Base-by-base conservation (phyloP, 208 protist genomes). In the Porcisia hertigi region DNA sequence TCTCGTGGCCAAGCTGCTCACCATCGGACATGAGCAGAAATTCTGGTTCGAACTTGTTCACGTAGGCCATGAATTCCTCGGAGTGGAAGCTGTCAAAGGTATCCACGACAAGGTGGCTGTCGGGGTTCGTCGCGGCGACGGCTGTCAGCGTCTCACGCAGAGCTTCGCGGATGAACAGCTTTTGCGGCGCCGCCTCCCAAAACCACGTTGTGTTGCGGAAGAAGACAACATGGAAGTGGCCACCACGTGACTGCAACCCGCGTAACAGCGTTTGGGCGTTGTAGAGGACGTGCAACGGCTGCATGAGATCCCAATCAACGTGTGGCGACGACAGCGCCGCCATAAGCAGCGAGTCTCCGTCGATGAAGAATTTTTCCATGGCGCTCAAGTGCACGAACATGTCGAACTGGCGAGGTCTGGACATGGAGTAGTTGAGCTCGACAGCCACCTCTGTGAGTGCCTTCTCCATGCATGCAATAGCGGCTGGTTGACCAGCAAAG, bases 291-390 rank as follows among this genome's bases (percentile, higher is more conserved):
- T 98, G 94, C 30, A 97, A 64, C 23, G 90, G 91, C 82, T 98
- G 94, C 83, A 93, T 85, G 30, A 94, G 83, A 70, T 94, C 87
- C 94, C 94, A 98, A 70, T 97, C 93, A 7, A 97, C 91, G 63
- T 88, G 86, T 73, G 66, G 81, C 30, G 81, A 89, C 14, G 90
- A 95, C 57, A 97, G 69, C 23, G 91, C 91, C 60, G 87, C 85
- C 86, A 97, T 94, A 41, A 98, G 83, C 39, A 98, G 88, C 41
- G 94, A 92, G 76, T 98, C 94, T 67, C 92, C 92, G 73, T 98
- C 94, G 80, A 98, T 94, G 84, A 98, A 95, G 73, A 98, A 98
- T 85, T 96, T 95, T 76, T 96, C 93, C 63, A 77, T 85, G 41
- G 92, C 93, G 71, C 88, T 95, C 53, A 98, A 82, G 76, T 98